Percentiles rank a stretch among this genome's conserved stretches.
Evolutionary conservation across 176 grass and related monocot genomes (phyloP).

Genomic region (Avena atlantica): DNA sequence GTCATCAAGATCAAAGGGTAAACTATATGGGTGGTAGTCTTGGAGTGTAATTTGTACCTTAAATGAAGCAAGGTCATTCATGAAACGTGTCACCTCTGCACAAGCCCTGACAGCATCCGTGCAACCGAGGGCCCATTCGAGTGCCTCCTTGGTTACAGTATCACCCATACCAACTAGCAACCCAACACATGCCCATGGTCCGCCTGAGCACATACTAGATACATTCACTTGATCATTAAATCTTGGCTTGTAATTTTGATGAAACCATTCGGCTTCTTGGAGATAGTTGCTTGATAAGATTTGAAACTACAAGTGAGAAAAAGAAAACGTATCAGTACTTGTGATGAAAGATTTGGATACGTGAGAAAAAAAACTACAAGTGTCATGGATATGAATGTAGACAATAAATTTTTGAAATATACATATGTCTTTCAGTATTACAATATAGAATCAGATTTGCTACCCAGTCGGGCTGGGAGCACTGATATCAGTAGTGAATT

Average conservation of each 20-base stretch:
- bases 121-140: constrained; percentile 39
- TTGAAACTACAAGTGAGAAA: constrained; percentile 32
- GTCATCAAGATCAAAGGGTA: not conserved
- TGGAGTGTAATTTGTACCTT: constrained; percentile 40
- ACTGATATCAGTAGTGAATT: not conserved
- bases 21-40: constrained; percentile 1
- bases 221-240: constrained; percentile 44
- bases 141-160: constrained; percentile 40
- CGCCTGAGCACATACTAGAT: constrained; percentile 28
- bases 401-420: not conserved
- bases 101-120: constrained; percentile 33
- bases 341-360: not conserved
- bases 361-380: too few species aligned
- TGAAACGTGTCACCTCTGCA: constrained; percentile 41
- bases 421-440: not conserved
- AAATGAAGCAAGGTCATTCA: constrained; percentile 45
- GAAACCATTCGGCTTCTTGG: constrained; percentile 57
- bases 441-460: not conserved
- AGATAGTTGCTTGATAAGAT: constrained; percentile 35
- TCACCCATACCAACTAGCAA: constrained; percentile 53
- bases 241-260: constrained; percentile 19
- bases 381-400: not conserved
- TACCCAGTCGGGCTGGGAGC: not conserved
- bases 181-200: constrained; percentile 18
- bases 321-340: not conserved